Evolutionary conservation across 179 eudicot genomes (phyloP).

Genomic region (Spergularia azorica): DNA sequence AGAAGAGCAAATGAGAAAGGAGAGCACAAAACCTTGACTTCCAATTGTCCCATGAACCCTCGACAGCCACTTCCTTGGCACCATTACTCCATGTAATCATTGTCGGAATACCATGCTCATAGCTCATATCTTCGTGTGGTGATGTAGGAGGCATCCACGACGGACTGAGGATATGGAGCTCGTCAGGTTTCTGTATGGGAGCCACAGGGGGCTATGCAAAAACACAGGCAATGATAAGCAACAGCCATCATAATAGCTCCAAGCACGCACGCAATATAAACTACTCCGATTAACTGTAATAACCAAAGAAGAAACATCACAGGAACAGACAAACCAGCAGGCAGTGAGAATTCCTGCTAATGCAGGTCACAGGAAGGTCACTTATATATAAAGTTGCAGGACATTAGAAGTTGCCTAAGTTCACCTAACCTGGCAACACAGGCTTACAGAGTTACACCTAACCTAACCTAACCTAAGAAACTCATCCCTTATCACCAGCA

Average conservation of each 20-base stretch:
- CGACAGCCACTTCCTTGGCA: slow-evolving; percentile 74
- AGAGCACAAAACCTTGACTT: slow-evolving; percentile 54
- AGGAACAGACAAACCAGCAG: background rate
- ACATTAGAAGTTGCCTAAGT: too few relatives aligned
- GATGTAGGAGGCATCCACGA: slow-evolving; percentile 58
- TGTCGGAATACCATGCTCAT: slow-evolving; percentile 65
- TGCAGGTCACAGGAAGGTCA: too few relatives aligned
- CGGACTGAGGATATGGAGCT: slow-evolving; percentile 47
- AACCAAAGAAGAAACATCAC: background rate
- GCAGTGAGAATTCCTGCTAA: too few relatives aligned
- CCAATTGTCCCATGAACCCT: slow-evolving; percentile 98
- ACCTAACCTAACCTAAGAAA: too few relatives aligned
- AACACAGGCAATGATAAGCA: background rate
- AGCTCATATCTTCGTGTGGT: slow-evolving; percentile 42
- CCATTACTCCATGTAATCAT: slow-evolving; percentile 79
- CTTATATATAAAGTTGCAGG: too few relatives aligned
- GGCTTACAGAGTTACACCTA: too few relatives aligned
- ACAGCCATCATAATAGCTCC: background rate
- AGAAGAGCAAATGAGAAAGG: background rate
- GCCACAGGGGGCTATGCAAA: slow-evolving; percentile 61
- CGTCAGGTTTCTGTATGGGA: slow-evolving; percentile 73
- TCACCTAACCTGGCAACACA: too few relatives aligned
- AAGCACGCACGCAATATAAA: background rate
- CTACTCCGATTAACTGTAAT: background rate
- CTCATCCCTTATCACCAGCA: too few relatives aligned